Evolutionary conservation across 257 asterid species (phyloP), one percentile per base, ranked within the genome.

Genomic region (Henckelia pumila): DNA sequence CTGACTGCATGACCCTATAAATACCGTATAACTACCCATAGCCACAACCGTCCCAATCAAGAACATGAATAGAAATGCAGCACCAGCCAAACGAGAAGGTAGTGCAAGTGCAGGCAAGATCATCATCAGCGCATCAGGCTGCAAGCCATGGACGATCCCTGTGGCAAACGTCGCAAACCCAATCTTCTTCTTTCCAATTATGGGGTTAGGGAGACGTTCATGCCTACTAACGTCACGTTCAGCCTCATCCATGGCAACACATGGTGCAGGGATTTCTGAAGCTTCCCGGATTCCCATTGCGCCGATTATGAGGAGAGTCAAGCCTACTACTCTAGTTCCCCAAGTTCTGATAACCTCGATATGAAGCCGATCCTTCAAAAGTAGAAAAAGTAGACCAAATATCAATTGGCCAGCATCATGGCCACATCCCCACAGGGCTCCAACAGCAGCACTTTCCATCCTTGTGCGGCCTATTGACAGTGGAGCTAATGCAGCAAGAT

Each of bases 351-450:
- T 78, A 50, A 94, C 57, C 74, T 94, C 99, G 20, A 94, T 94
- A 58, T 91, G 99, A 61, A 94, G 97, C 22, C 87, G 83, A 33
- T 94, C 99, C 67, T 94, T 94, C 26, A 94, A 66, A 44, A 94
- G 89, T 61, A 94, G 76, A 72, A 94, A 94, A 0, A 94, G 65
- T 17, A 94, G 55, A 29, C 99, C 99, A n/a, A 94, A 94, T 4
- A 94, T 73, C 16, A 94, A 11, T 73, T 94, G 97, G 6, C 99
- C 99, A 7, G 99, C 99, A 35, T 94, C 99, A 28, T 94, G 97
- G 56, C 99, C 99, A n/a, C 97, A 94, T 55, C 99, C 99, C 99
- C 99, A 94, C 16, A 94, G 87, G 14, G 99, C 99, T 32, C 99
- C 99, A 6, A 94, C 96, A 0, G 95, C 95, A 2, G 96, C 97